Base-by-base conservation (phyloP, 305 asterid species). In the Fraxinus ornus region DNA sequence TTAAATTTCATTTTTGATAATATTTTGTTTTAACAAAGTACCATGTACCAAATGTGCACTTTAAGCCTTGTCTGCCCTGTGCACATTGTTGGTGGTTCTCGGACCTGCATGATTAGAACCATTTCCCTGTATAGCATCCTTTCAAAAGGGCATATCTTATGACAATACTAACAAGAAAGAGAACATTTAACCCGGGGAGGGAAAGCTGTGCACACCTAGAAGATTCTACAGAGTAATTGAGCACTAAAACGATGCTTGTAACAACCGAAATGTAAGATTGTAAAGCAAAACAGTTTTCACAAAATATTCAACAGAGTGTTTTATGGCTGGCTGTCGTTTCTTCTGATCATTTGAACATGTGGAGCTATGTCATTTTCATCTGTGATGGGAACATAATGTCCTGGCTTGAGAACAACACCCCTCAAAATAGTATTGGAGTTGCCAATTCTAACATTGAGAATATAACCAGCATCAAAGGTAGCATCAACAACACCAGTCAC, bases 361-460 rank as follows among this genome's bases (percentile, higher is more conserved):
- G 98, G 99, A 36, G 95, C 99, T 35, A 96, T 78, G 24, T 93
- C 98, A 79, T 93, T 93, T 83, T 90, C 94, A 2, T 90, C 80
- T 24, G 98, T 90, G 82, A 96, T 87, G 1, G 97, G 98, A 72
- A 85, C 83, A 80, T 44, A 90, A 62, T 91, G 92, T 7, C 97
- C 99, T 5, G 97, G 97, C 87, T 94, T 94, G 85, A 96, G 93
- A 83, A 96, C 97, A 8, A 96, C 86, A 5, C 99, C 98, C 86
- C 86, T 97, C 80, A 94, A 83, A 80, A 62, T 90, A 26, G 90
- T 88, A 21, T 84, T 84, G 24, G 95, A 89, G 88, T 92, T 88
- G 32, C 98, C 98, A 32, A 96, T 91, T 85, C 89, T 89, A 78
- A 96, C 94, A 75, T 89, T 82, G 1, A 96, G 91, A 84, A 96